Base-by-base conservation (phyloP, 2,329 filamentous ascomycete genomes). In the Cadophora sp. region DNA sequence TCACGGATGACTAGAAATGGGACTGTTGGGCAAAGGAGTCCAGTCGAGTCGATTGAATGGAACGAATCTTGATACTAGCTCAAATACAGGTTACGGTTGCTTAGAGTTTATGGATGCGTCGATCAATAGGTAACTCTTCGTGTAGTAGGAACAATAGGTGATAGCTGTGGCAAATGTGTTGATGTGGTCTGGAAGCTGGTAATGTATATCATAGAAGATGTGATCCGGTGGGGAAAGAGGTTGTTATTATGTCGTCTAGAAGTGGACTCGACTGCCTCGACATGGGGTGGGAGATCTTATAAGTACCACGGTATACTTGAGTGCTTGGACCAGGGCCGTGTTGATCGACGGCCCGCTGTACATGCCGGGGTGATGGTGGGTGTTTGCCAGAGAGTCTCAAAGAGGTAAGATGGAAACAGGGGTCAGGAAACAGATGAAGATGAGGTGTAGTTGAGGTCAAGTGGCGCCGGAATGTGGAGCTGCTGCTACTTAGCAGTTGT, bases 301-400 rank as follows among this genome's bases (percentile, higher is more conserved):
- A 69, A 67, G 69, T 70, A 71, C 68, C 31, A 43, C 31, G 51
- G 51, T 60, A 53, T 71, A 62, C 56, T 63, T 22, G 62, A 62
- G 62, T 61, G 64, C 68, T 65, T 65, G 64, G 69, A 67, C 66
- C 64, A 65, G 34, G 64, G 53, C 46, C 46, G 66, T 61, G 66
- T 56, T 71, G 63, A 66, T 69, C 60, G 64, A 72, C 69, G 71
- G 72, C 64, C 69, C 68, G 68, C 66, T 68, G 69, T 66, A 72
- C 68, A 69, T 72, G 69, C 69, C 56, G 64, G 64, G 27, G 62
- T 64, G 34, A 53, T 56, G 61, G 61, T 51, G 56, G 56, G 26
- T 50, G 56, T 37, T 40, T 56, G 43, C 46, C 48, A 55, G 48
- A 40, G 8, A 40, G 48, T 40, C 62, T 50, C n/a, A 27, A 50